These are phyloP conservation scores for Aspergillus wentii DNA, from an alignment of 495 filamentous ascomycete genomes.

Conservation along the genomic window DNA sequence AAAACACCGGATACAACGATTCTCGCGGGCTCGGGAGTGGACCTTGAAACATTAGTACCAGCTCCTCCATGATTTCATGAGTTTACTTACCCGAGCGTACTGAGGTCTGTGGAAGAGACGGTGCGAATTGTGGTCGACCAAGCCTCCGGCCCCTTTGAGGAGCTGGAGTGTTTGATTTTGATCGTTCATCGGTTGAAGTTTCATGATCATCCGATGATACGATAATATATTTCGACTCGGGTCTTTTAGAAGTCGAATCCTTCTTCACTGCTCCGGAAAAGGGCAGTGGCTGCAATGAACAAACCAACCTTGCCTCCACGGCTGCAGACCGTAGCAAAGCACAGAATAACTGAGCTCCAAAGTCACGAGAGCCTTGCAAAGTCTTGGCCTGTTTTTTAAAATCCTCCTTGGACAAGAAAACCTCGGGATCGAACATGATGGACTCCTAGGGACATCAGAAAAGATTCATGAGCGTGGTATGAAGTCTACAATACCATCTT, in stretches of 20 bases:
- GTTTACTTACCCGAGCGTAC: constrained; percentile 9
- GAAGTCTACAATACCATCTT: constrained; percentile 30
- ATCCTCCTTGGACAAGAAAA: constrained; percentile 55
- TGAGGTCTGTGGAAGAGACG: constrained; percentile 11
- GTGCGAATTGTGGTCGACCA: constrained; percentile 38
- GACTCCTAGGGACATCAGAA: constrained; percentile 19
- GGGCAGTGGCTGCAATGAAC: constrained; percentile 80
- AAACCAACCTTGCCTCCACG: constrained; percentile 82
- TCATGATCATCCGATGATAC: constrained; percentile 35
- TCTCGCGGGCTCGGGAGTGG: constrained; percentile 19
- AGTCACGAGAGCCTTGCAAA: constrained; percentile 75
- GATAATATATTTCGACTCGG: constrained; percentile 28
- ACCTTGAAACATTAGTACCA: constrained; percentile 9
- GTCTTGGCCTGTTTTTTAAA: constrained; percentile 63
- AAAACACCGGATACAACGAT: constrained; percentile 78
- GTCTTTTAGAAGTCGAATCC: constrained; percentile 34
- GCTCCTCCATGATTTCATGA: background rate
- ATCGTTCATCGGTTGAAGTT: constrained; percentile 21
- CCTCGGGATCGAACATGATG: constrained; percentile 35
- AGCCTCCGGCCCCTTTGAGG: constrained; percentile 30
- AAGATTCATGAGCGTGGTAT: background rate
- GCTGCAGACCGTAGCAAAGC: constrained; percentile 72
- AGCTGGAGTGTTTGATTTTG: constrained; percentile 6
- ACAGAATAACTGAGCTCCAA: constrained; percentile 88
- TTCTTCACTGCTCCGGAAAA: constrained; percentile 57